Conservation (phyloP, 1,139 yeast genomes). For the Candida pseudoviswanathii region DNA sequence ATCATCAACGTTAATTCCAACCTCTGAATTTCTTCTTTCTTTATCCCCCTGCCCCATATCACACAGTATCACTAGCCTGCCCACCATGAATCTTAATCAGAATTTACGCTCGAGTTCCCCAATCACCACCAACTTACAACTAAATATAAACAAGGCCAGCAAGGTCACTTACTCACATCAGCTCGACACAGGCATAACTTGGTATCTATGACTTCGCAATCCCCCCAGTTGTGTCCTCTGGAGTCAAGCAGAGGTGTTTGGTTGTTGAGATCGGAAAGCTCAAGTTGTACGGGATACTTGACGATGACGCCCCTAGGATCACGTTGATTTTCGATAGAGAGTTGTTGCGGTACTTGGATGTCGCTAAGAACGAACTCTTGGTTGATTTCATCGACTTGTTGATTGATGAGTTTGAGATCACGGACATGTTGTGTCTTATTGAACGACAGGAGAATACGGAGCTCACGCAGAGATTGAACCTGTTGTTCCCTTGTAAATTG, state of each 20-base stretch:
- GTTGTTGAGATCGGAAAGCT: constrained; percentile 12
- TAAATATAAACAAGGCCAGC: constrained; percentile 1
- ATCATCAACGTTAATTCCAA: neutral
- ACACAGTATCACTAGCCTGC: neutral
- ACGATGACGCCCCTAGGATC: neutral
- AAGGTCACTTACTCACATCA: constrained; percentile 3
- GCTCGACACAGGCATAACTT: constrained; percentile 16
- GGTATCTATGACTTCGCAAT: constrained; percentile 23
- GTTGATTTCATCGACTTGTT: constrained; percentile 13
- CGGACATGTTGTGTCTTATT: constrained; percentile 11
- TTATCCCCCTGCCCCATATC: neutral
- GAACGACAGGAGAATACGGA: constrained; percentile 7
- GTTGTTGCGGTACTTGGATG: constrained; percentile 1
- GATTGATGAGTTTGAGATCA: constrained; percentile 12
- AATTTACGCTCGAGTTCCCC: constrained; percentile 8
- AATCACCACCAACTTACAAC: neutral
- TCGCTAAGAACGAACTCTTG: constrained; percentile 1
- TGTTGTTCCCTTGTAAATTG: constrained; percentile 8
- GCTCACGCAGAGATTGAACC: constrained; percentile 5
- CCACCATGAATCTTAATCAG: constrained; percentile 12
- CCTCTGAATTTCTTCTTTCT: neutral
- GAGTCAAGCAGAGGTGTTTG: constrained; percentile 6
- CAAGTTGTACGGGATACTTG: constrained; percentile 7
- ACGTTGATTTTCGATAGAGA: constrained; percentile 10
- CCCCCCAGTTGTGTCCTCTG: constrained; percentile 11